Evolutionary conservation across 2,329 filamentous ascomycete species (phyloP).

Genomic region (Laburnicola sp.): DNA sequence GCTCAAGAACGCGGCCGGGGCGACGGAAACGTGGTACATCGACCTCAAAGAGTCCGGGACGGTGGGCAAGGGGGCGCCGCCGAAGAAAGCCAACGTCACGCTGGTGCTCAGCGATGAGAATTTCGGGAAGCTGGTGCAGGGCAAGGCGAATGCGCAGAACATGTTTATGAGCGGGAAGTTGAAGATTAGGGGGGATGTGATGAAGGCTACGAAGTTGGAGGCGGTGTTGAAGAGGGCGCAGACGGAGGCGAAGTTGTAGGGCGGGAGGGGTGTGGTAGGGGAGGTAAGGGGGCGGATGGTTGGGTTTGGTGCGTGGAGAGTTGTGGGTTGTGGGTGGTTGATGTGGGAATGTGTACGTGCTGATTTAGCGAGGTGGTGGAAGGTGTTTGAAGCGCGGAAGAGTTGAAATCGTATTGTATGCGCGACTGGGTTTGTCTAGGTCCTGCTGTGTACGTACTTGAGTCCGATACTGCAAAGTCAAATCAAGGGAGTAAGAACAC

Average conservation of each 20-base stretch:
- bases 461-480: no score
- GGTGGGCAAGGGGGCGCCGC: slow-evolving; percentile 73
- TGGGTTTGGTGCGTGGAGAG: no score
- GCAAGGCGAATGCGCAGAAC: slow-evolving; percentile 91
- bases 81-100: slow-evolving; percentile 85
- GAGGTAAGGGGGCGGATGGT: not conserved
- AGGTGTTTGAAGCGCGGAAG: no score
- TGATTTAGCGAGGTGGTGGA: no score
- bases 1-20: slow-evolving; percentile 81
- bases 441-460: no score
- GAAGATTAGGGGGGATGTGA: slow-evolving; percentile 97
- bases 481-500: no score
- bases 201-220: slow-evolving; percentile 98
- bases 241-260: slow-evolving; percentile 43
- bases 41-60: slow-evolving; percentile 89
- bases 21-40: slow-evolving; percentile 87
- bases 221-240: slow-evolving; percentile 62
- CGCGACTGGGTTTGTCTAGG: no score
- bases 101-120: slow-evolving; percentile 81
- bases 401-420: no score
- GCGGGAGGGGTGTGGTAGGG: not conserved
- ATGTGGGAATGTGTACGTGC: no score
- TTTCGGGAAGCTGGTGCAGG: slow-evolving; percentile 78
- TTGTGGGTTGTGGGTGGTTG: slow-evolving; percentile 46
- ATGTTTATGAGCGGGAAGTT: slow-evolving; percentile 98